A percentile compares a stretch with the other conserved stretches of the same genome.
These are phyloP conservation scores for Athelia sp. DNA, from an alignment of 1,284 basidiomycete species.

Conservation along the genomic window DNA sequence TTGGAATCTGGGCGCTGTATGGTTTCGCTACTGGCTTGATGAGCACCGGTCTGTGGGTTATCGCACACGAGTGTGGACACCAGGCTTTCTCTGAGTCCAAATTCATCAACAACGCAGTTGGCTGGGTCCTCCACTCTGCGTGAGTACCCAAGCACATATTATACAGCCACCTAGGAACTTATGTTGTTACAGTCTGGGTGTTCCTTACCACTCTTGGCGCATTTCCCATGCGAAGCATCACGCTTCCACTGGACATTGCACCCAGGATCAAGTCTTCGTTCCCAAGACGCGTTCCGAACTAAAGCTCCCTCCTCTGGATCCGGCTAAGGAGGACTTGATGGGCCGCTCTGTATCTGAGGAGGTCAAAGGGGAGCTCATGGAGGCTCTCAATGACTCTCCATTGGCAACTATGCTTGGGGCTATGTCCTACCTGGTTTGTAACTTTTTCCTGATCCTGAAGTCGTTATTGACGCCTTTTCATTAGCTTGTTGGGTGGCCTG, in stretches of 20 bases:
- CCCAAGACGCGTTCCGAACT: conserved; percentile 81
- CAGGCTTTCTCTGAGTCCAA: conserved; percentile 98
- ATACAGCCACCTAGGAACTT: background rate
- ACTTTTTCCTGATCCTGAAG: conserved; percentile 29
- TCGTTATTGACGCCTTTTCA: conserved; percentile 38
- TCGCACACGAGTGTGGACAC: conserved; percentile 92
- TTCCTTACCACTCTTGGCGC: conserved; percentile 98
- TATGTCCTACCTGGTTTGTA: conserved; percentile 66
- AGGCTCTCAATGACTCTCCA: conserved; percentile 92
- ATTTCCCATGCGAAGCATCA: conserved; percentile 97
- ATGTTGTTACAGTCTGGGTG: conserved; percentile 61
- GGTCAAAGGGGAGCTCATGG: conserved; percentile 76
- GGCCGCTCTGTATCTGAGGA: conserved; percentile 70
- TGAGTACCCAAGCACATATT: conserved; percentile 29
- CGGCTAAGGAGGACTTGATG: conserved; percentile 61
- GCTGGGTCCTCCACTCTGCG: conserved; percentile 93
- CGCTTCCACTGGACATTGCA: conserved; percentile 92
- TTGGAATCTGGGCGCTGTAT: conserved; percentile 82
- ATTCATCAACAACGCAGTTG: conserved; percentile 88
- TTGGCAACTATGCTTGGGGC: conserved; percentile 69
- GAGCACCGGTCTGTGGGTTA: conserved; percentile 91
- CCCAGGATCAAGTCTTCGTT: conserved; percentile 96
- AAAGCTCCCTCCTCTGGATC: conserved; percentile 60
- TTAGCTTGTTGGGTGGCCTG: conserved; percentile 81
- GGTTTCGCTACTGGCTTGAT: conserved; percentile 83